Percentiles rank a stretch among this genome's conserved stretches.
Conservation (phyloP, 2,329 filamentous ascomycete genomes). For the Fusarium sp. region DNA sequence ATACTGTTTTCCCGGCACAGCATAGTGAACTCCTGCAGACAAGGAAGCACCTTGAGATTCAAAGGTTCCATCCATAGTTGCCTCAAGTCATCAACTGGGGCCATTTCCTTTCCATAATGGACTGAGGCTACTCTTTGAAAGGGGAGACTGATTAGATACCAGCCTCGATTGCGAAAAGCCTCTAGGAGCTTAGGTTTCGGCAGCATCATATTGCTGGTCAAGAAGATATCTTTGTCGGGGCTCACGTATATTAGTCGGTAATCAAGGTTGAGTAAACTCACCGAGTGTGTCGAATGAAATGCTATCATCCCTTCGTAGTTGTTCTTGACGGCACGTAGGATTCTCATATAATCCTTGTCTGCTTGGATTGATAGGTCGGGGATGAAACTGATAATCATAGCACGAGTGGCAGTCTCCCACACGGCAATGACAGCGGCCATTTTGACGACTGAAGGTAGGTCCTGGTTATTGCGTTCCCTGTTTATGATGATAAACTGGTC, state of each 20-base stretch:
- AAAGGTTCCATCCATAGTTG: neutral
- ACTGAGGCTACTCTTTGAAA: conserved; percentile 17
- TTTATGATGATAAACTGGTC: neutral
- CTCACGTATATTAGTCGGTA: neutral
- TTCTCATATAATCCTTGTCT: neutral
- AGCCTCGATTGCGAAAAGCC: neutral
- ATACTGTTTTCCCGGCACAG: neutral
- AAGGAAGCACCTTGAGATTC: neutral
- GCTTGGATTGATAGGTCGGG: neutral
- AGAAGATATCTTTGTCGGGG: conserved; percentile 11
- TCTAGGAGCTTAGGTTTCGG: neutral
- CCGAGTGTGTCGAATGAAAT: neutral
- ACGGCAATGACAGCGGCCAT: neutral
- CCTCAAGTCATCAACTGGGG: neutral
- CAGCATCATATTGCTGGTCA: conserved; percentile 23
- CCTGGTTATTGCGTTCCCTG: neutral
- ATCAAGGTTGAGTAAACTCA: neutral
- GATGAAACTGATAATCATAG: conserved; percentile 6
- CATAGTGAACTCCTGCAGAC: conserved; percentile 34
- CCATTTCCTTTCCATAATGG: neutral
- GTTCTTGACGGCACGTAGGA: neutral
- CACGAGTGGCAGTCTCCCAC: neutral
- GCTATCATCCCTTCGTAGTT: neutral
- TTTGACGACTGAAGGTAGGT: neutral
- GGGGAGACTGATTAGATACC: conserved; percentile 2